These are phyloP conservation scores for Populus pruinosa DNA, from an alignment of 345 rosid species.

Conservation along the genomic window DNA sequence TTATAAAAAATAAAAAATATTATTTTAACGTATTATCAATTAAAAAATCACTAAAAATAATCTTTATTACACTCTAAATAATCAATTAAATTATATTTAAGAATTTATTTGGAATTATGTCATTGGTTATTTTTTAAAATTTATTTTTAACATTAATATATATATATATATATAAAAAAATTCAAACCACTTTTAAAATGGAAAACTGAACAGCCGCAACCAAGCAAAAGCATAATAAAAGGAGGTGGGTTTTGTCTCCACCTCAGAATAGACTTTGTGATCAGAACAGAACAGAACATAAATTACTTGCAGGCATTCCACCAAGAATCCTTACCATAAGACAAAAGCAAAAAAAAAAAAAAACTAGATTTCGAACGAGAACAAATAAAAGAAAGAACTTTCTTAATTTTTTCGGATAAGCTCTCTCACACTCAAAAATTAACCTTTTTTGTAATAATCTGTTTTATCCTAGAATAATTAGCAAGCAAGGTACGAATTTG, in stretches of 20 bases:
- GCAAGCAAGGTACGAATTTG: slow-evolving; percentile 33
- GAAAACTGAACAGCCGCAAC: no score
- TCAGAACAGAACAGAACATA: neutral
- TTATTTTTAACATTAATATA: no score
- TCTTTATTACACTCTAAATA: accelerated
- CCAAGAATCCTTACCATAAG: slow-evolving; percentile 8
- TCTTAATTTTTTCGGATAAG: neutral
- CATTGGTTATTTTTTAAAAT: accelerated
- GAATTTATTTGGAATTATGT: accelerated
- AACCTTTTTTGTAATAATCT: neutral
- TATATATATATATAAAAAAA: no score
- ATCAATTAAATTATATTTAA: no score
- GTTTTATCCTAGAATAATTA: slow-evolving; percentile 22
- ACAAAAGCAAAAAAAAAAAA: neutral
- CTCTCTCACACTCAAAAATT: neutral
- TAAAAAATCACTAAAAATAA: no score
- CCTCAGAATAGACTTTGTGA: neutral
- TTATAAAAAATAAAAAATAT: no score
- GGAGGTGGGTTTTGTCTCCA: neutral
- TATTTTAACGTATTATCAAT: no score
- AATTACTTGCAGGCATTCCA: slow-evolving; percentile 4
- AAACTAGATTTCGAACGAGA: neutral
- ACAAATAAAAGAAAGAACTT: neutral
- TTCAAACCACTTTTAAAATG: no score
- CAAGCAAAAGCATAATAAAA: no score